These are phyloP conservation scores for Silene uniflora DNA, from an alignment of 148 eudicot genomes.

Conservation along the genomic window DNA sequence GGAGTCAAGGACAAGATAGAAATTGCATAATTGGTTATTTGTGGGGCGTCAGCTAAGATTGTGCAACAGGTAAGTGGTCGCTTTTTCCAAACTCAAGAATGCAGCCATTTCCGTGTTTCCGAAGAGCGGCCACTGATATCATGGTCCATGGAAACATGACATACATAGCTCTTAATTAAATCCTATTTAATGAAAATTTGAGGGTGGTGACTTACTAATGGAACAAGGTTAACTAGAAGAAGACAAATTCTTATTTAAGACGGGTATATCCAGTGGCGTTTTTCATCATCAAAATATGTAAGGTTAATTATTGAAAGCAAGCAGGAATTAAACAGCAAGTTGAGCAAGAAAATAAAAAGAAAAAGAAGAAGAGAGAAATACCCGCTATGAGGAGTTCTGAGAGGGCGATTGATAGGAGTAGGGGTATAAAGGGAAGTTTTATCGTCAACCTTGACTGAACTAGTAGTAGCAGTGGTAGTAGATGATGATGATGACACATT, in stretches of 20 bases:
- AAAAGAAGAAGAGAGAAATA: conserved; percentile 19
- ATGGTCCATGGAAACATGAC: not conserved
- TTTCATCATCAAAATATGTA: too few species aligned
- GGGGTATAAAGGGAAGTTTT: conserved; percentile 48
- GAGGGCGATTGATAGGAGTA: conserved; percentile 58
- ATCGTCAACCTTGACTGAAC: conserved; percentile 9
- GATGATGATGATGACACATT: conserved; percentile 19
- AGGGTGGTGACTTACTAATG: too few species aligned
- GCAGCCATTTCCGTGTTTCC: not conserved
- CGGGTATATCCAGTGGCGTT: too few species aligned
- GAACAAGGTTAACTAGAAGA: too few species aligned
- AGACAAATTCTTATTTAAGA: too few species aligned
- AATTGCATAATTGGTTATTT: not conserved
- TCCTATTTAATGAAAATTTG: too few species aligned
- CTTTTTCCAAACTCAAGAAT: not conserved
- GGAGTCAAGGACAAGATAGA: not conserved
- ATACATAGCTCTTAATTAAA: not conserved
- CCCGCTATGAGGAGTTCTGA: conserved; percentile 95
- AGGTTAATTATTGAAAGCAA: too few species aligned
- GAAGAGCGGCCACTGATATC: not conserved
- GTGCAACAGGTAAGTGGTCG: not conserved
- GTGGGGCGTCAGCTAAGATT: not conserved
- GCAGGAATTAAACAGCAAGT: not conserved
- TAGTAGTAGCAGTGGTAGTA: too few species aligned
- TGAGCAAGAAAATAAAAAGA: not conserved